Conservation (phyloP, 768 basidiomycete genomes). For the Phanerochaete carnosa region DNA sequence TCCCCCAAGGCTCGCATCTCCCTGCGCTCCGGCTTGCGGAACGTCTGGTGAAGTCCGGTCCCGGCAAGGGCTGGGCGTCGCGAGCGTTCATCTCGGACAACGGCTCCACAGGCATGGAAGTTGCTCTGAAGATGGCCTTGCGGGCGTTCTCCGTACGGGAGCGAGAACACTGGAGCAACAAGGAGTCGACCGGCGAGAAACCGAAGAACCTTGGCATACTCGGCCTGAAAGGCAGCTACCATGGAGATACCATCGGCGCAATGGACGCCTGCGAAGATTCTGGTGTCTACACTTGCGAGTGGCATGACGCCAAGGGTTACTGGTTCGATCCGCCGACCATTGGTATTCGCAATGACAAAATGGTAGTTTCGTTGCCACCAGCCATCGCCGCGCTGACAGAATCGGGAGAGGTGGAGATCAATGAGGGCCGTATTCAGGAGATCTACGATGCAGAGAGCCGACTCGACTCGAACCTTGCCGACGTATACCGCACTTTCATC, state of each 20-base stretch:
- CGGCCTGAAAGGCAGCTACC: conserved; percentile 90
- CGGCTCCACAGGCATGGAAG: conserved; percentile 94
- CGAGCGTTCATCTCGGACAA: conserved; percentile 93
- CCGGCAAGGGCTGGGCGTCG: conserved; percentile 88
- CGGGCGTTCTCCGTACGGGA: conserved; percentile 55
- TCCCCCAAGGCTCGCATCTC: conserved; percentile 81
- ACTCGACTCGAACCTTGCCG: conserved; percentile 56
- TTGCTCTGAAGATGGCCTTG: conserved; percentile 96
- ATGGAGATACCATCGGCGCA: conserved; percentile 95
- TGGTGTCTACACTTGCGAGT: conserved; percentile 91
- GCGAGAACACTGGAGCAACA: conserved; percentile 29
- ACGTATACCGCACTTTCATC: conserved; percentile 61
- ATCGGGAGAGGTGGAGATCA: conserved; percentile 19
- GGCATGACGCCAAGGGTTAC: conserved; percentile 89
- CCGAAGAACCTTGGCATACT: conserved; percentile 60
- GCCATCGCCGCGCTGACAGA: conserved; percentile 34
- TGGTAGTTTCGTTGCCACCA: conserved; percentile 52
- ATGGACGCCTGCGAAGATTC: conserved; percentile 92
- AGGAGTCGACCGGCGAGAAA: conserved; percentile 27
- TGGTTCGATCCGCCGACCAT: conserved; percentile 93
- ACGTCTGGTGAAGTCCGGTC: conserved; percentile 65
- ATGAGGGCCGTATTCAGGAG: conserved; percentile 46
- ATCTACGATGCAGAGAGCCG: conserved; percentile 72
- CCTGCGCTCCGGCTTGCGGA: conserved; percentile 87
- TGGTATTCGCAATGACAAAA: conserved; percentile 57